Evolutionary conservation across 1,284 basidiomycete species (phyloP).

Genomic region (Dichomitus squalens): DNA sequence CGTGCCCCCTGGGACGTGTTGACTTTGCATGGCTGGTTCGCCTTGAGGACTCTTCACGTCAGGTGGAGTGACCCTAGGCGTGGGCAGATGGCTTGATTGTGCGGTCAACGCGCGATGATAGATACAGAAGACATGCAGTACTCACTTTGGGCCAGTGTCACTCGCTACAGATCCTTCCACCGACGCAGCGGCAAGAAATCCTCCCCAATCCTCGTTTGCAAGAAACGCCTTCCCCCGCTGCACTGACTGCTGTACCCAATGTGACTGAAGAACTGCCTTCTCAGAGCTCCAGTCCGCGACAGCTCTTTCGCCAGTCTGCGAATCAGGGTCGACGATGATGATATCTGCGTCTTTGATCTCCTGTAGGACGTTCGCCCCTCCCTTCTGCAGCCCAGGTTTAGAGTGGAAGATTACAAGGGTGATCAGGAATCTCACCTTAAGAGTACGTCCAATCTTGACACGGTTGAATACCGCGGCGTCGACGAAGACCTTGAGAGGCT

Average conservation of each 20-base stretch:
- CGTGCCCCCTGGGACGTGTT: not conserved
- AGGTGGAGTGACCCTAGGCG: slow-evolving; percentile 59
- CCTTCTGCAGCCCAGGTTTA: slow-evolving; percentile 38
- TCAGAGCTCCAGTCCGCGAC: slow-evolving; percentile 57
- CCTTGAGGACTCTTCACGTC: slow-evolving; percentile 26
- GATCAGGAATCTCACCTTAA: slow-evolving; percentile 43
- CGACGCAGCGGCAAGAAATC: slow-evolving; percentile 27
- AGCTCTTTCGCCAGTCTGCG: slow-evolving; percentile 51
- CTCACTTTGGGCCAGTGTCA: slow-evolving; percentile 19
- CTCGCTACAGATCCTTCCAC: slow-evolving; percentile 18
- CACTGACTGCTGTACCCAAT: slow-evolving; percentile 21
- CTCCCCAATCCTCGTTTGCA: slow-evolving; percentile 58
- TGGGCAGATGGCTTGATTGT: slow-evolving; percentile 50
- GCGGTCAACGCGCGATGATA: slow-evolving; percentile 8
- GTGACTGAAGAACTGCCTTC: slow-evolving; percentile 48
- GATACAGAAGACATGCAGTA: not conserved
- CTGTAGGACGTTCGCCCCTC: slow-evolving; percentile 51
- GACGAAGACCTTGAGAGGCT: slow-evolving; percentile 44
- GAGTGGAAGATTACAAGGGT: not conserved
- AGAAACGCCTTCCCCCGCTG: slow-evolving; percentile 44
- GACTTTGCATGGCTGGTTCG: slow-evolving; percentile 6
- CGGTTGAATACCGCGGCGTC: slow-evolving; percentile 53
- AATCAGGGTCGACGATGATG: slow-evolving; percentile 57
- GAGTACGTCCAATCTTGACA: slow-evolving; percentile 49
- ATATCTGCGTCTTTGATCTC: slow-evolving; percentile 52